A percentile compares a stretch with the other conserved stretches of the same genome.
Evolutionary conservation across 129 eudicot genomes (phyloP).

Genomic region (carrot (Daucus carota)): DH1_v3.0 NC_030384.2:50813501-50814000

Average conservation of each 20-base stretch:
- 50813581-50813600: not conserved
- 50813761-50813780: conserved; percentile 43
- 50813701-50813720: conserved; percentile 34
- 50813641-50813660: conserved; percentile 51
- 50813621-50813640: conserved; percentile 37
- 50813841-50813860: conserved; percentile 16
- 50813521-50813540: not conserved
- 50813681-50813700: conserved; percentile 19
- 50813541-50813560: not conserved
- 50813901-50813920: conserved; percentile 17
- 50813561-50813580: not conserved
- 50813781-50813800: conserved; percentile 82
- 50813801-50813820: conserved; percentile 34
- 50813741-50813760: conserved; percentile 32
- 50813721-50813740: conserved; percentile 49
- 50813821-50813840: conserved; percentile 36
- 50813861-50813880: conserved; percentile 19
- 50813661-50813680: conserved; percentile 42
- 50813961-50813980: conserved; percentile 11
- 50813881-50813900: conserved; percentile 36
- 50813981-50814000: conserved; percentile 23
- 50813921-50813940: conserved; percentile 20
- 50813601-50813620: not conserved
- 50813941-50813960: conserved; percentile 28
- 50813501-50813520: not conserved